Evolutionary conservation across 345 rosid genomes (phyloP).

Genomic region (Pistacia vera): DNA sequence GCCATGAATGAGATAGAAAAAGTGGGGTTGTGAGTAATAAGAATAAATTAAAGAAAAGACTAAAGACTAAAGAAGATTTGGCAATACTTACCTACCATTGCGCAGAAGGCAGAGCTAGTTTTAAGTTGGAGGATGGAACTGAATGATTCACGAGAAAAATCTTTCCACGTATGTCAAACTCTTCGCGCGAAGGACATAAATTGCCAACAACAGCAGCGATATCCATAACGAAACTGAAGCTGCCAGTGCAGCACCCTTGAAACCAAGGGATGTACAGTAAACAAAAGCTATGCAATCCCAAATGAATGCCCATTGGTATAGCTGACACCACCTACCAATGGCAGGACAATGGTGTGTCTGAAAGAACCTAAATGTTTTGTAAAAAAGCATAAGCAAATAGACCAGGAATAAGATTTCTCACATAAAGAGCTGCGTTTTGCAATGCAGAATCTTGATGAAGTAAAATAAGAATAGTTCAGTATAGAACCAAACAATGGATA

Average conservation of each 20-base stretch:
- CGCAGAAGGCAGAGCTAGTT: constrained; percentile 70
- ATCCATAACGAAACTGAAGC: constrained; percentile 72
- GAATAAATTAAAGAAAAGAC: neutral
- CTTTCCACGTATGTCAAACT: constrained; percentile 61
- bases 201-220: constrained; percentile 42
- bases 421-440: constrained; percentile 61
- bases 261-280: constrained; percentile 46
- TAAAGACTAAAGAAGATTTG: neutral
- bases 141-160: constrained; percentile 48
- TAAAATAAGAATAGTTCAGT: constrained; percentile 50
- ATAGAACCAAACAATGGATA: constrained; percentile 64
- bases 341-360: constrained; percentile 68
- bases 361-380: constrained; percentile 68
- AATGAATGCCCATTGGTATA: constrained; percentile 48
- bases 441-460: constrained; percentile 64
- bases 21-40: neutral
- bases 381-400: constrained; percentile 63
- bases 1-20: neutral
- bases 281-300: constrained; percentile 51
- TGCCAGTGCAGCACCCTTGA: constrained; percentile 67
- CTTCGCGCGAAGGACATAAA: constrained; percentile 43
- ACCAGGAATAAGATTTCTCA: constrained; percentile 66
- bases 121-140: constrained; percentile 39
- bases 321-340: constrained; percentile 50
- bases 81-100: constrained; percentile 65